Evolutionary conservation across 192 early-diverging fungal genomes (phyloP).

Genomic region (Coemansia sp.): DNA sequence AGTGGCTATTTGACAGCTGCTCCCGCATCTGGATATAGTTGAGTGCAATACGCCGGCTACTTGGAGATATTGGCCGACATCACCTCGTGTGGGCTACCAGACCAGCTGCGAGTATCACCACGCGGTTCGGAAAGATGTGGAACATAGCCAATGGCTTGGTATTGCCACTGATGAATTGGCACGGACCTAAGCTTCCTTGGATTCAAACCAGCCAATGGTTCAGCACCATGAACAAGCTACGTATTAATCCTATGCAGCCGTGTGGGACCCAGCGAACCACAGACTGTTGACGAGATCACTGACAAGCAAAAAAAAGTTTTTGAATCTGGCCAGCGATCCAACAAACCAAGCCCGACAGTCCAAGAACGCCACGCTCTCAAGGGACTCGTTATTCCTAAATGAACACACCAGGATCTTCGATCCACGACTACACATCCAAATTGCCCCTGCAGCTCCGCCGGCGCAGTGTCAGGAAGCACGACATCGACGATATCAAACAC

Average conservation of each 20-base stretch:
- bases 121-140: too few species aligned
- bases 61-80: too few species aligned
- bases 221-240: conserved; percentile 79
- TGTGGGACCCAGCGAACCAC: conserved; percentile 90
- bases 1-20: too few species aligned
- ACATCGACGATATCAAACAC: conserved; percentile 96
- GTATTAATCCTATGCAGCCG: conserved; percentile 82
- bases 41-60: too few species aligned
- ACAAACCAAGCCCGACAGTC: conserved; percentile 89
- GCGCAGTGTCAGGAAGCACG: conserved; percentile 90
- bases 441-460: conserved; percentile 85
- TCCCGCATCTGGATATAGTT: too few species aligned
- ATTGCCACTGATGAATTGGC: conserved; percentile 65
- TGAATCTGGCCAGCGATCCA: conserved; percentile 74
- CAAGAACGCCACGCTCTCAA: conserved; percentile 91
- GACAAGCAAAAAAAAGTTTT: conserved; percentile 86
- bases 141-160: too few species aligned
- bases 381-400: conserved; percentile 76
- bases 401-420: conserved; percentile 71
- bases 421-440: conserved; percentile 36
- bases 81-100: too few species aligned
- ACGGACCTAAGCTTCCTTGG: conserved; percentile 79
- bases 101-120: too few species aligned
- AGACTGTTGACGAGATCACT: conserved; percentile 86
- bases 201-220: conserved; percentile 87